Percentiles rank a stretch among this genome's conserved stretches.
phyloP scores from a whole-genome alignment of 2,329 filamentous ascomycete species.

The Apiospora kogelbergensis region DNA sequence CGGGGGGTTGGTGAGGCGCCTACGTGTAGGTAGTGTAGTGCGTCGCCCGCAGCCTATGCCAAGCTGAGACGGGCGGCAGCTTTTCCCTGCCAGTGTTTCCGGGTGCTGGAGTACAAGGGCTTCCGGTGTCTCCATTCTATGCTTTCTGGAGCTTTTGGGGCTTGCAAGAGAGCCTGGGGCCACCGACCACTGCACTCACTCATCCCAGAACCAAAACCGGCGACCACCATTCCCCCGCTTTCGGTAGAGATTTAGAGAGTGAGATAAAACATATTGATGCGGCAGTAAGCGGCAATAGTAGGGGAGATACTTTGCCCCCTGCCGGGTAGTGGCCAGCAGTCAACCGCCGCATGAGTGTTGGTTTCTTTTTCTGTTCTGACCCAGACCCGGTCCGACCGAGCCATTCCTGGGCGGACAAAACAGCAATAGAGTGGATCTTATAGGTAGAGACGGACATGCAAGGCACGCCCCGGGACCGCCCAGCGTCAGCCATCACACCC shows the following conservation, averaged over 20 bases:
- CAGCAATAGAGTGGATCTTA: conserved; percentile 3
- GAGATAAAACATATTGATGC: background rate
- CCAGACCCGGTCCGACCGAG: conserved; percentile 6
- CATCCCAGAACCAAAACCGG: background rate
- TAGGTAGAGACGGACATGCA: conserved; percentile 5
- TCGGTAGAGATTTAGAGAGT: background rate
- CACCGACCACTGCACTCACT: background rate
- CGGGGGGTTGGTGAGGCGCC: background rate
- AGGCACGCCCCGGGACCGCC: conserved; percentile 4
- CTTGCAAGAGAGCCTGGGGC: background rate
- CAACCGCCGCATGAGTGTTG: background rate
- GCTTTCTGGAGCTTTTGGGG: background rate
- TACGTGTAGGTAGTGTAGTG: background rate
- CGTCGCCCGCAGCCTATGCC: background rate
- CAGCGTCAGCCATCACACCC: conserved; percentile 5
- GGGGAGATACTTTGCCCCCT: background rate
- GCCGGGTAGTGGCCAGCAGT: background rate
- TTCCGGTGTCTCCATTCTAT: conserved; percentile 4
- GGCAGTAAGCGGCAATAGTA: background rate
- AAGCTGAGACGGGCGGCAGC: conserved; percentile 2
- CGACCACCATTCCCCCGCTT: background rate
- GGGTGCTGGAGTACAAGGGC: conserved; percentile 6
- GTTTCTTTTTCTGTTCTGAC: background rate
- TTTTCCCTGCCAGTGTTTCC: conserved; percentile 1
- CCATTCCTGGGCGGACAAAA: conserved; percentile 2